phyloP scores from a whole-genome alignment of 768 basidiomycete genomes.

The Clathrus columnatus region DNA sequence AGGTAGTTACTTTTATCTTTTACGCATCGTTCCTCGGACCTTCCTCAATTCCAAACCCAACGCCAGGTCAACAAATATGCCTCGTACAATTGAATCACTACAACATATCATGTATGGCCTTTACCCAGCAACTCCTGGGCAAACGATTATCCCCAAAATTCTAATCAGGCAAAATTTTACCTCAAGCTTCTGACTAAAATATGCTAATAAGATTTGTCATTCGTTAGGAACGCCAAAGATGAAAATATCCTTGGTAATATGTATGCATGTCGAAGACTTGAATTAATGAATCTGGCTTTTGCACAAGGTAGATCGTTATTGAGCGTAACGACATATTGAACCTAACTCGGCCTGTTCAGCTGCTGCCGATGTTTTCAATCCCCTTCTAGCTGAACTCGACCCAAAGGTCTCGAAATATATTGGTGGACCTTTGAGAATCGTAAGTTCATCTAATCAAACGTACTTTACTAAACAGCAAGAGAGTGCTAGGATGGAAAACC shows the following conservation, averaged over 20 bases:
- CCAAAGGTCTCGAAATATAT: slow-evolving; percentile 59
- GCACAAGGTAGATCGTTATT: slow-evolving; percentile 41
- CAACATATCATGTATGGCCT: slow-evolving; percentile 68
- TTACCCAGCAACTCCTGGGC: slow-evolving; percentile 39
- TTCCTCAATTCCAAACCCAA: neutral
- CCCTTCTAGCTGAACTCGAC: slow-evolving; percentile 52
- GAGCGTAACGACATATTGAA: neutral
- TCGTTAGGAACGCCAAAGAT: slow-evolving; percentile 51
- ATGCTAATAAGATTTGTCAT: neutral
- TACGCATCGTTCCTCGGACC: neutral
- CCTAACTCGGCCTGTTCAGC: slow-evolving; percentile 29
- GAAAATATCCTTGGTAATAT: slow-evolving; percentile 68
- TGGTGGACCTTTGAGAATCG: slow-evolving; percentile 56
- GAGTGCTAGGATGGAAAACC: slow-evolving; percentile 52
- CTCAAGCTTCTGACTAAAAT: neutral
- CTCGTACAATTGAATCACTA: slow-evolving; percentile 66
- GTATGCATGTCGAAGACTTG: slow-evolving; percentile 56
- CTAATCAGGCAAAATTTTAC: slow-evolving; percentile 40
- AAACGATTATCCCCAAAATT: slow-evolving; percentile 39
- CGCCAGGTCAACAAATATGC: slow-evolving; percentile 64
- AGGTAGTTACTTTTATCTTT: slow-evolving; percentile 26
- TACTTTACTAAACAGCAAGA: neutral
- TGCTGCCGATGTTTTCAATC: slow-evolving; percentile 57
- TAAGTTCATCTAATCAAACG: slow-evolving; percentile 5
- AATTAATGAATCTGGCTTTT: slow-evolving; percentile 52